Conservation (phyloP, 2,329 filamentous ascomycete species). For the Penicillium hordei region DNA sequence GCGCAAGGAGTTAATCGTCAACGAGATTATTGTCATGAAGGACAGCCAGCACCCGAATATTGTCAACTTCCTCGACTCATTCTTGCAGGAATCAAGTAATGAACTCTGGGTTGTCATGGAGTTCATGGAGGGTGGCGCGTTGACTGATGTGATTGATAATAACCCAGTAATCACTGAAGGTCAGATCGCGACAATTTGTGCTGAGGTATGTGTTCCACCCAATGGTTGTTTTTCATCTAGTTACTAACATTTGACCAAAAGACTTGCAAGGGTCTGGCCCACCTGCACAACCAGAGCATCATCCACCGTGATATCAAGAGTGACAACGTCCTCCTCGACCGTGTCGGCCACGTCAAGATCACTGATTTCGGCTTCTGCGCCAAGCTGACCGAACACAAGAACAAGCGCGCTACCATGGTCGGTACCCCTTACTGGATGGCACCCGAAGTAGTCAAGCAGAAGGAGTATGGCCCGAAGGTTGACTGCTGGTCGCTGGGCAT, state of each 20-base stretch:
- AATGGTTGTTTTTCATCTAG: not conserved
- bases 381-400: slow-evolving; percentile 95
- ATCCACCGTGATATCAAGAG: slow-evolving; percentile 99
- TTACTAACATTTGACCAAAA: slow-evolving; percentile 42
- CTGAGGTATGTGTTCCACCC: slow-evolving; percentile 66
- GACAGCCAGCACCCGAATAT: slow-evolving; percentile 98
- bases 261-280: slow-evolving; percentile 93
- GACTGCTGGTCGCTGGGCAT: slow-evolving; percentile 99
- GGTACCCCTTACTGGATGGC: slow-evolving; percentile 99
- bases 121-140: slow-evolving; percentile 96
- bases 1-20: slow-evolving; percentile 96
- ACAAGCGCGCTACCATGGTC: slow-evolving; percentile 98
- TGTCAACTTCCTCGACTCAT: slow-evolving; percentile 97
- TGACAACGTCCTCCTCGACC: slow-evolving; percentile 94
- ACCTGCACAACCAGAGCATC: slow-evolving; percentile 92
- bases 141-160: slow-evolving; percentile 99
- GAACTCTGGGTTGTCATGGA: slow-evolving; percentile 99
- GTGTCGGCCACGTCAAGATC: slow-evolving; percentile 94
- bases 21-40: slow-evolving; percentile 99
- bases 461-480: slow-evolving; percentile 97
- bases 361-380: slow-evolving; percentile 99
- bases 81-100: slow-evolving; percentile 87
- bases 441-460: slow-evolving; percentile 97
- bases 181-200: slow-evolving; percentile 95
- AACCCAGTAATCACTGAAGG: slow-evolving; percentile 92